Base-by-base conservation (phyloP, 2,329 filamentous ascomycete species). In the Botryotinia narcissicola region DNA sequence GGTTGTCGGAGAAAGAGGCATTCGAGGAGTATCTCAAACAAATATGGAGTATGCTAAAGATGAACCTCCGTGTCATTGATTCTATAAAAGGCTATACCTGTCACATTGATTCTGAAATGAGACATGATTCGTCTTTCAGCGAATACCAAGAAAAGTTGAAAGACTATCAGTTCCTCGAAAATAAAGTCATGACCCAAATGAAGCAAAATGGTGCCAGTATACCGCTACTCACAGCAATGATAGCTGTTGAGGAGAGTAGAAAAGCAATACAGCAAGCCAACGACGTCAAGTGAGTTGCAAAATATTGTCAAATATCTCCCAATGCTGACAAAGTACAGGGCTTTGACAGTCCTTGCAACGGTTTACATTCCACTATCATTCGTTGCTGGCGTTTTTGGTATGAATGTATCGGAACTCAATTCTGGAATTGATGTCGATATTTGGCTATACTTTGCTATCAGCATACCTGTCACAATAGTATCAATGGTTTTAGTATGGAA, bases 251-350 rank as follows among this genome's bases (percentile, higher is more conserved):
- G 25, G 66, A 69, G 14, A 59, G 48, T 9, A 51, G 51, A 29
- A 69, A 69, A 18, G 35, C 48, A 5, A 59, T 69, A 29, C 66
- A 44, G 48, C 66, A 69, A 69, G 66, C 66, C 16, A 54, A 59
- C 3, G 37, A 69, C 7, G 48, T 69, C 22, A 69, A 69, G 48
- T 69, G 44, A 59, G 48, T 59, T 57, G 22, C 16, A 4, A 42
- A 42, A 40, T 12, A 8, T 54, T 14, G 14, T 16, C 2, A 54
- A 29, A 4, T 6, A 0, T 4, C 2, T 16, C 7, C 7, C 10
- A 10, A n/a, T n/a, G 2, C 32, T 35, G 16, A 66, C 20, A 20
- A 22, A 29, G 0, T 37, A 10, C 42, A 29, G 35, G 35, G 48
- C 48, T 22, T 44, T 59, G 37, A 59, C 35, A 0, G 35, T 54